phyloP scores from a whole-genome alignment of 2,329 filamentous ascomycete species.

The Hypoxylon sp. region DNA sequence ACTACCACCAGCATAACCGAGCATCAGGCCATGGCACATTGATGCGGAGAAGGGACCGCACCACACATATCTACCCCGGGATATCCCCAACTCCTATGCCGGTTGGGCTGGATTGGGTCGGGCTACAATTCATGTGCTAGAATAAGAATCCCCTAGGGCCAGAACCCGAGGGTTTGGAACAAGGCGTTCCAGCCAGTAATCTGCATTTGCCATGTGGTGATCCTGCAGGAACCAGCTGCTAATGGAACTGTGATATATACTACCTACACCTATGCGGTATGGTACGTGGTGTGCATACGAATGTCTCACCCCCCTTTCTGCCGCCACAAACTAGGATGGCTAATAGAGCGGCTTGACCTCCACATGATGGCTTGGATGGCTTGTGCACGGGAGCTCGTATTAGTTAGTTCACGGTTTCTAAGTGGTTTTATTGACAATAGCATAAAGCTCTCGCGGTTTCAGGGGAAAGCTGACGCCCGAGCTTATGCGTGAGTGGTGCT shows the following conservation, averaged over 20 bases:
- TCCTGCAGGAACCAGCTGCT: conserved; percentile 31
- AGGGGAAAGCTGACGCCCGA: conserved; percentile 5
- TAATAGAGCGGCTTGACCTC: background rate
- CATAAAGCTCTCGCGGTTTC: conserved; percentile 3
- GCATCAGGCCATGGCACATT: background rate
- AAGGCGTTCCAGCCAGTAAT: conserved; percentile 6
- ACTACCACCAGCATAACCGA: background rate
- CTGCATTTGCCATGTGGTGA: conserved; percentile 22
- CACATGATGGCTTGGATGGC: background rate
- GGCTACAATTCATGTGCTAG: background rate
- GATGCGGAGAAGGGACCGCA: background rate
- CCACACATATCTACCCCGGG: conserved; percentile 1
- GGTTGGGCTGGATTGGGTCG: background rate
- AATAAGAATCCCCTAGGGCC: conserved; percentile 9
- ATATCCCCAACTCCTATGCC: conserved; percentile 9
- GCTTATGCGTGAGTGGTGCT: conserved; percentile 1
- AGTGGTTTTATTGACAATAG: background rate
- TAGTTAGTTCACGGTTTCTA: background rate
- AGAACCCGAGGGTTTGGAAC: conserved; percentile 27
- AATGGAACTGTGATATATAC: conserved; percentile 2
- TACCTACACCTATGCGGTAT: background rate
- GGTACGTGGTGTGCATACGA: background rate
- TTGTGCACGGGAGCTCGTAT: background rate
- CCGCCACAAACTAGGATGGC: background rate
- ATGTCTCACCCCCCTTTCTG: conserved; percentile 5